A percentile compares a stretch with the other conserved stretches of the same genome.
phyloP scores from a whole-genome alignment of 805 yeast species.

The Wickerhamiella sorbophila region DNA sequence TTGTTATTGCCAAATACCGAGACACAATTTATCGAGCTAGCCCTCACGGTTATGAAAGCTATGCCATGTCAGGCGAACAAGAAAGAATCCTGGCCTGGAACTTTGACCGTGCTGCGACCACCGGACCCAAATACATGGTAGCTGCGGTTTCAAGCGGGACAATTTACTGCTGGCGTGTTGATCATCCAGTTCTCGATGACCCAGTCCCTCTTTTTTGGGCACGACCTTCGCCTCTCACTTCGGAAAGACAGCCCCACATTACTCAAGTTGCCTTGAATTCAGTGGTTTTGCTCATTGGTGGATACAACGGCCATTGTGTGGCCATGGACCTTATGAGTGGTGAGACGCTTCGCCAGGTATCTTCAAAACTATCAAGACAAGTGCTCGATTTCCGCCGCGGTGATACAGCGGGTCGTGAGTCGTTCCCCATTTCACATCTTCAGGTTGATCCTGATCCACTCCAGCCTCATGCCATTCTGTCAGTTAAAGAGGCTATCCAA shows the following conservation, averaged over 20 bases:
- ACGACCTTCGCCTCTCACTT: not conserved
- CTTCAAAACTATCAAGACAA: slow-evolving; percentile 19
- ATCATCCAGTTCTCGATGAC: slow-evolving; percentile 4
- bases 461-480: slow-evolving; percentile 20
- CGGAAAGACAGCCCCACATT: slow-evolving; percentile 12
- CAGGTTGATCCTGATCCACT: slow-evolving; percentile 21
- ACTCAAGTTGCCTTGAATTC: slow-evolving; percentile 22
- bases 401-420: slow-evolving; percentile 11
- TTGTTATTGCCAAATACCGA: slow-evolving; percentile 6
- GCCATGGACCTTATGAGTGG: slow-evolving; percentile 22
- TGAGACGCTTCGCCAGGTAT: slow-evolving; percentile 17
- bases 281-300: slow-evolving; percentile 19
- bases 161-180: slow-evolving; percentile 7
- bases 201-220: not conserved
- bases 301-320: slow-evolving; percentile 19
- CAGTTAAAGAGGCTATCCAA: slow-evolving; percentile 19
- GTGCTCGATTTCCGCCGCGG: slow-evolving; percentile 16
- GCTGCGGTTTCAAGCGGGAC: slow-evolving; percentile 7
- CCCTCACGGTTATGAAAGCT: too few species aligned
- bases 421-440: slow-evolving; percentile 19
- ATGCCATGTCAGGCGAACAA: too few species aligned
- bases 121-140: slow-evolving; percentile 7
- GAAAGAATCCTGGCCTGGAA: slow-evolving; percentile 8
- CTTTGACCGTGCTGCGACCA: slow-evolving; percentile 8
- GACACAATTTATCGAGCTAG: slow-evolving; percentile 1